Percentiles rank a stretch among this genome's conserved stretches.
Conservation (phyloP, 2,329 filamentous ascomycete genomes). For the Sporothrix euskadiensis region DNA sequence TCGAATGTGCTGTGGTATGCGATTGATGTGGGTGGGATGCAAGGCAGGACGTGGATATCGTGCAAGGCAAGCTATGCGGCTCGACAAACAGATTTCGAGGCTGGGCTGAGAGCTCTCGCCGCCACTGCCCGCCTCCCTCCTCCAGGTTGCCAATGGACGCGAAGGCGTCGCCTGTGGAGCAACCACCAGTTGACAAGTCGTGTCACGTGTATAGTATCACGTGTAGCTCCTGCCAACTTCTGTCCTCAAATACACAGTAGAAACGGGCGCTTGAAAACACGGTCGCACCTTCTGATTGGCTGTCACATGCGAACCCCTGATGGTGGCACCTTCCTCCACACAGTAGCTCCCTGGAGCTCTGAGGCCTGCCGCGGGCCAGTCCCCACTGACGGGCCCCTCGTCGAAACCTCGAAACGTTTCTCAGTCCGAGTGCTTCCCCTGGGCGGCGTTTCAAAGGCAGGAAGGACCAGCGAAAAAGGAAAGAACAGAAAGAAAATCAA, state of each 20-base stretch:
- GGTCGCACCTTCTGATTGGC: constrained; percentile 14
- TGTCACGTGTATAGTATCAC: neutral
- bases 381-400: constrained; percentile 15
- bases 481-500: neutral
- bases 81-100: constrained; percentile 16
- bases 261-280: constrained; percentile 3
- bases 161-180: constrained; percentile 15
- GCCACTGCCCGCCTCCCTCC: constrained; percentile 13
- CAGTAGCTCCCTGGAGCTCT: constrained; percentile 21
- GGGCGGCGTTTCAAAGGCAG: constrained; percentile 22
- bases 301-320: constrained; percentile 23
- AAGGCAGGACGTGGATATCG: neutral
- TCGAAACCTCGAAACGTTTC: constrained; percentile 26
- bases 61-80: neutral
- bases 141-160: constrained; percentile 30
- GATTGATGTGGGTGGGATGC: constrained; percentile 1
- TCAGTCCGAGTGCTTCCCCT: constrained; percentile 17
- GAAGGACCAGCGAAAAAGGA: neutral
- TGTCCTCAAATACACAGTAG: neutral
- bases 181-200: neutral
- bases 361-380: neutral
- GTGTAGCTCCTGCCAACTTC: neutral
- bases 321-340: neutral
- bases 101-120: constrained; percentile 16
- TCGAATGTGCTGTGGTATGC: neutral